Percentiles rank a stretch among this genome's conserved stretches.
These are phyloP conservation scores for Cryptomeria japonica DNA, from an alignment of 75 land plant genomes.

Conservation along the genomic window DNA sequence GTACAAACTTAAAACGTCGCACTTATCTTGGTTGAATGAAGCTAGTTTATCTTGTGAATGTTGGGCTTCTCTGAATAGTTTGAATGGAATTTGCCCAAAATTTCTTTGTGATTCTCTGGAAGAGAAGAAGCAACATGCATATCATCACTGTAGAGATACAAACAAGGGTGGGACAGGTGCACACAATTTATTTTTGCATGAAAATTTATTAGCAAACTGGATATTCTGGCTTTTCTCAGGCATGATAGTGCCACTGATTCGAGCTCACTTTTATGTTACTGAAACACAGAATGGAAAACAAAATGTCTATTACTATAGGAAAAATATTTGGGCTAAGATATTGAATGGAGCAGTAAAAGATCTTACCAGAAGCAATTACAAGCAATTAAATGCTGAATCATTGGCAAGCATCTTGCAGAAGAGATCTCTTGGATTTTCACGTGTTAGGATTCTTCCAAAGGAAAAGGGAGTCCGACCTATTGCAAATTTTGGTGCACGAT, in stretches of 20 bases:
- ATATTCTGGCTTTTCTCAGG: conserved; percentile 79
- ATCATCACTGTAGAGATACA: not conserved
- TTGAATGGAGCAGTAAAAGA: conserved; percentile 25
- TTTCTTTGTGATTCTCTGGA: not conserved
- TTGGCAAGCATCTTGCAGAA: conserved; percentile 36
- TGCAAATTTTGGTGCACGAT: conserved; percentile 69
- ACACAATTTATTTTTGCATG: not conserved
- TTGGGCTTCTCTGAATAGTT: not conserved
- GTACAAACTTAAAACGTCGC: conserved; percentile 48
- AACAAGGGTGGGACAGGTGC: not conserved
- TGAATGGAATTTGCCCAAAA: not conserved
- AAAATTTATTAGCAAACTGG: conserved; percentile 60
- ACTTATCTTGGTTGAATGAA: conserved; percentile 32
- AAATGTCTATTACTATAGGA: conserved; percentile 68
- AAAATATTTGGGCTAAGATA: conserved; percentile 73
- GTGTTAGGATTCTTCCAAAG: conserved; percentile 79
- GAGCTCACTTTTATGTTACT: conserved; percentile 88
- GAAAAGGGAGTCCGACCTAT: conserved; percentile 58
- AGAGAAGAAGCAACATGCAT: not conserved
- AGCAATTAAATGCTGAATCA: conserved; percentile 26
- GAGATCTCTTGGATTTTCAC: conserved; percentile 80
- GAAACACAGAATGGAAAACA: conserved; percentile 81
- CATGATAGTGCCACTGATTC: conserved; percentile 68
- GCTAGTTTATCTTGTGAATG: not conserved
- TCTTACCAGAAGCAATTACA: conserved; percentile 39